Evolutionary conservation across 805 yeast genomes (phyloP), one percentile per base, ranked within the genome.

Genomic region (Diddensiella transvaalensis): DNA sequence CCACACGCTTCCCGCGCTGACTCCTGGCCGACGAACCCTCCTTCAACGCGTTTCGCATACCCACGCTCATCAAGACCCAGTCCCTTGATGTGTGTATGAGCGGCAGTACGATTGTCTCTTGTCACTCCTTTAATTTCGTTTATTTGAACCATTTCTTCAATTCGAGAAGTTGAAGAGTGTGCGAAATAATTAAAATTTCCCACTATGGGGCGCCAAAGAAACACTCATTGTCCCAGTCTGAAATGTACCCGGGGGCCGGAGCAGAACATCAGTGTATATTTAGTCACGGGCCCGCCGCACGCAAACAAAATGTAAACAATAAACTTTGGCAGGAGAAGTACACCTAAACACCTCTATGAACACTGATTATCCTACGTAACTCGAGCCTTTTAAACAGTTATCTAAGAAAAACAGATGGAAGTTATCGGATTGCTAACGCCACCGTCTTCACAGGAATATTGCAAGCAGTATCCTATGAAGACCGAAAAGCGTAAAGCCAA

Each of bases 61-160:
- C 97, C 96, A 52, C 78, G 82, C 57, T 90, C 98, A 64, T 91
- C 96, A 43, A 91, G 74, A 2, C 99, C 99, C 17, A 91, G 77
- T 1, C 98, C 98, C 60, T 84, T 85, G 74, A 91, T 91, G 65
- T 91, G 99, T 2, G 99, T 90, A 65, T 91, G 99, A 3, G 99
- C 93, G 1, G 98, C 96, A 1, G 96, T 87, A 56, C 96, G 76
- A 49, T 77, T 73, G 50, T 80, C 85, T 48, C 82, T 74, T 44
- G 72, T 53, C 22, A 67, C 57, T 47, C 85, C 83, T 56, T 81
- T 85, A 42, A 87, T 85, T 66, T 87, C 95, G 66, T 73, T 79
- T 60, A 86, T 83, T 64, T 82, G 84, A 38, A 83, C 91, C 95
- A 86, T 85, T 19, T n/a, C 22, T 26, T 26, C 13, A 8, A 26